Percentiles rank a stretch among this genome's conserved stretches.
These are phyloP conservation scores for Trichosporon ovoides DNA, from an alignment of 1,284 basidiomycete genomes.

Conservation along the genomic window DNA sequence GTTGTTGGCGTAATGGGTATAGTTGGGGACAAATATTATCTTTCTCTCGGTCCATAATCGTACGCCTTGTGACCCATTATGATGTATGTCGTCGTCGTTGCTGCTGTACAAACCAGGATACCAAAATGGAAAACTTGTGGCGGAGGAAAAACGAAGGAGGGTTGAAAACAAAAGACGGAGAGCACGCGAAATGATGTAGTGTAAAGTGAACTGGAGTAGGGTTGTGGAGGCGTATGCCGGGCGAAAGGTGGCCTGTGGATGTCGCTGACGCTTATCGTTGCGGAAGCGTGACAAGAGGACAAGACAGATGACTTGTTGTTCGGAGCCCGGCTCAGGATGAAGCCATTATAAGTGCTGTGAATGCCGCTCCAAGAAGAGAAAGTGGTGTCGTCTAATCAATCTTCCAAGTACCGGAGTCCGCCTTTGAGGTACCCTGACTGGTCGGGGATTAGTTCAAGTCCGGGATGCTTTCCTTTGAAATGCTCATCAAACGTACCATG, in stretches of 20 bases:
- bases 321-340: background rate
- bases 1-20: too few relatives aligned
- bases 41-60: background rate
- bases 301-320: background rate
- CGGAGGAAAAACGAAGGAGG: too few relatives aligned
- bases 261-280: background rate
- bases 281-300: background rate
- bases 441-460: background rate
- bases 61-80: too few relatives aligned
- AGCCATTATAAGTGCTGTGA: background rate
- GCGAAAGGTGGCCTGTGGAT: background rate
- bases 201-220: background rate
- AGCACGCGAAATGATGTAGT: background rate
- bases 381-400: constrained; percentile 15
- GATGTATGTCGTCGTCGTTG: background rate
- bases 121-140: background rate
- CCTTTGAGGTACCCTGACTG: constrained; percentile 41
- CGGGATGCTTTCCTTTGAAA: background rate
- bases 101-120: background rate
- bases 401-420: constrained; percentile 37
- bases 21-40: too few relatives aligned
- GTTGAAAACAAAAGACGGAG: too few relatives aligned
- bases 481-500: constrained; percentile 59
- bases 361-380: too few relatives aligned
- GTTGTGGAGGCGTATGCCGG: background rate